A percentile compares a stretch with the other conserved stretches of the same genome.
These are phyloP conservation scores for Nemania serpens DNA, from an alignment of 2,329 filamentous ascomycete species.

Conservation along the genomic window DNA sequence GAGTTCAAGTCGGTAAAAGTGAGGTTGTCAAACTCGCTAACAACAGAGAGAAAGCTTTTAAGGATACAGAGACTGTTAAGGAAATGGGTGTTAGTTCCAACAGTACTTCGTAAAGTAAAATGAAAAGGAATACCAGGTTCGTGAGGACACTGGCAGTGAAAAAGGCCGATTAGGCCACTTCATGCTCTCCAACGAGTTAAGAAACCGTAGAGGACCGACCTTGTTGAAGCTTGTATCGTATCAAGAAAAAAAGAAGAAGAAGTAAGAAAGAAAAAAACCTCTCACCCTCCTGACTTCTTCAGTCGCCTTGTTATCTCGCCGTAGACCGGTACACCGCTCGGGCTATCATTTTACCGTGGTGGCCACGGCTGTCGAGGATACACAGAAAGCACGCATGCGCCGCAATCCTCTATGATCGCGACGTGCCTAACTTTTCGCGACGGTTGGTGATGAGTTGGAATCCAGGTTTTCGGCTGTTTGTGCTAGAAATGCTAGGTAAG, in stretches of 20 bases:
- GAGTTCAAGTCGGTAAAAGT: slow-evolving; percentile 95
- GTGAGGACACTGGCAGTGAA: neutral
- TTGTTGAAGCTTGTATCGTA: slow-evolving; percentile 86
- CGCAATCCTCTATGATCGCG: slow-evolving; percentile 31
- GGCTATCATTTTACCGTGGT: slow-evolving; percentile 93
- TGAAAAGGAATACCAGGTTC: neutral
- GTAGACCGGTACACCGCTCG: slow-evolving; percentile 93
- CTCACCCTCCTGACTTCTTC: slow-evolving; percentile 82
- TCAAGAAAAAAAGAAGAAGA: slow-evolving; percentile 99
- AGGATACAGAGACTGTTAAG: slow-evolving; percentile 75
- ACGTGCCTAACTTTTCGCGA: neutral
- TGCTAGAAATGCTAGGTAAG: neutral
- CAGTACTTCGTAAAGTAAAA: no score
- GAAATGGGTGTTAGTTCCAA: neutral
- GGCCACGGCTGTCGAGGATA: slow-evolving; percentile 68
- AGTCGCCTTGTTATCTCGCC: slow-evolving; percentile 79
- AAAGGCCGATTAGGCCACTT: neutral
- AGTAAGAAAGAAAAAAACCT: no score
- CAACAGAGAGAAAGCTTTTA: slow-evolving; percentile 94
- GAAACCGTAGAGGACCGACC: slow-evolving; percentile 8
- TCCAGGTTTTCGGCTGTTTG: neutral
- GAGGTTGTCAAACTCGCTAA: slow-evolving; percentile 88
- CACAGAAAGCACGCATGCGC: slow-evolving; percentile 44
- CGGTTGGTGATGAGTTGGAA: slow-evolving; percentile 2
- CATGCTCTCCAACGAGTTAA: no score